Conservation (phyloP, 2,329 filamentous ascomycete genomes). For the Neofusicoccum cordaticola region DNA sequence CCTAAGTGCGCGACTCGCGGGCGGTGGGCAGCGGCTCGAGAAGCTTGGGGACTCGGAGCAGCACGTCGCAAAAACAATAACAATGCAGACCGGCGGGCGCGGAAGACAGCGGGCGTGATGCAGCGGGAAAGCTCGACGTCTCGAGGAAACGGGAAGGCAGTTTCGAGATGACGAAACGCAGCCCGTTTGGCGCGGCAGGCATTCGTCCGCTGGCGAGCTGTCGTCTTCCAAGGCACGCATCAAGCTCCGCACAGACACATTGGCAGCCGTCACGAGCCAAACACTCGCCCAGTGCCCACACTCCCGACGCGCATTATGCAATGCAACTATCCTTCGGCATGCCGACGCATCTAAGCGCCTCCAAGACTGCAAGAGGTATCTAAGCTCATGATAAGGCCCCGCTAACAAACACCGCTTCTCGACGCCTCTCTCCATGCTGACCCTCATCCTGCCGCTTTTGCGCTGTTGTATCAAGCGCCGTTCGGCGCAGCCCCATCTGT, state of each 20-base stretch:
- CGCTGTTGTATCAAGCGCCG: conserved; percentile 21
- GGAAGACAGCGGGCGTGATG: background rate
- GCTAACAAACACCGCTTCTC: background rate
- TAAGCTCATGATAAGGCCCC: background rate
- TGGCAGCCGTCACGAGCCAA: conserved; percentile 7
- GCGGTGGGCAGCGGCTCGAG: conserved; percentile 1
- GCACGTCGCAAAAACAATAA: background rate
- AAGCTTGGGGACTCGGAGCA: background rate
- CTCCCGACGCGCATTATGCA: background rate
- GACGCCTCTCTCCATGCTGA: conserved; percentile 1
- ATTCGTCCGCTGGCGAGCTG: background rate
- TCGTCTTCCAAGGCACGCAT: conserved; percentile 12
- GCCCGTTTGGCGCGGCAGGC: background rate
- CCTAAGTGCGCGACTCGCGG: background rate
- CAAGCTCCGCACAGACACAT: conserved; percentile 16
- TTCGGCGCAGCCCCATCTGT: conserved; percentile 24
- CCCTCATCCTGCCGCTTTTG: background rate
- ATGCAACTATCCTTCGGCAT: conserved; percentile 2
- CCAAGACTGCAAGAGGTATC: conserved; percentile 1
- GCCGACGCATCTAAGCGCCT: conserved; percentile 4
- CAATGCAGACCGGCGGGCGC: background rate
- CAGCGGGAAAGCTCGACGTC: background rate
- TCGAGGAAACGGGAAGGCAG: background rate
- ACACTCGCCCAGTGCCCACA: background rate
- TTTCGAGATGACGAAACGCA: conserved; percentile 12